phyloP scores from a whole-genome alignment of 306 rosid genomes.

The Fagus crenata region DNA sequence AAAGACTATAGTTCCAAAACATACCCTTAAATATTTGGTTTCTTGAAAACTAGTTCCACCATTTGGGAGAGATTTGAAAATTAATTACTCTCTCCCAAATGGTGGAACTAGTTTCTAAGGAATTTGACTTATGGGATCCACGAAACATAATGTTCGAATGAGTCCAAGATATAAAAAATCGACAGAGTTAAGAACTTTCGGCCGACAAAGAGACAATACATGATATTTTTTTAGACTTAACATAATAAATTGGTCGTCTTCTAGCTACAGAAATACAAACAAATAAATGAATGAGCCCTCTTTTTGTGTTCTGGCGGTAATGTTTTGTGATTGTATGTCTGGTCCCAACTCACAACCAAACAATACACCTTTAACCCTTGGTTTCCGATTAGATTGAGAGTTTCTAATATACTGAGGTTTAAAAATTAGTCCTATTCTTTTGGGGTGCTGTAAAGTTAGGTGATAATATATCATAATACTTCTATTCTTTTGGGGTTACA shows the following conservation, averaged over 20 bases:
- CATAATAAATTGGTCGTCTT: slow-evolving; percentile 19
- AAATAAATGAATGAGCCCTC: not conserved
- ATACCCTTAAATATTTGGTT: not conserved
- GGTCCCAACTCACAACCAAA: not conserved
- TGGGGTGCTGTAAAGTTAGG: not conserved
- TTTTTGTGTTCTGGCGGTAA: not conserved
- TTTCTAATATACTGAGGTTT: slow-evolving; percentile 9
- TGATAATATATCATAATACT: no score
- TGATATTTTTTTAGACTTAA: slow-evolving; percentile 14
- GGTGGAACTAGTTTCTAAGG: not conserved
- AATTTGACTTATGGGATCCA: slow-evolving; percentile 6
- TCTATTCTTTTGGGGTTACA: not conserved
- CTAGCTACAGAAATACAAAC: not conserved
- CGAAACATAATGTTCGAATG: not conserved
- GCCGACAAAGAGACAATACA: slow-evolving; percentile 50
- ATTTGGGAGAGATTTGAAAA: not conserved
- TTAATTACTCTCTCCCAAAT: no score
- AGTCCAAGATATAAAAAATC: not conserved
- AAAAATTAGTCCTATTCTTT: not conserved
- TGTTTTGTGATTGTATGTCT: slow-evolving; percentile 17
- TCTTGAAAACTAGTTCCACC: not conserved
- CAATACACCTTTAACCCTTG: not conserved
- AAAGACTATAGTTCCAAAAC: no score
- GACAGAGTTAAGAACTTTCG: not conserved
- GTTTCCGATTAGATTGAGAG: not conserved